Conservation (phyloP, 164 flowering plant genomes). For the Vitis cinerea region DNA sequence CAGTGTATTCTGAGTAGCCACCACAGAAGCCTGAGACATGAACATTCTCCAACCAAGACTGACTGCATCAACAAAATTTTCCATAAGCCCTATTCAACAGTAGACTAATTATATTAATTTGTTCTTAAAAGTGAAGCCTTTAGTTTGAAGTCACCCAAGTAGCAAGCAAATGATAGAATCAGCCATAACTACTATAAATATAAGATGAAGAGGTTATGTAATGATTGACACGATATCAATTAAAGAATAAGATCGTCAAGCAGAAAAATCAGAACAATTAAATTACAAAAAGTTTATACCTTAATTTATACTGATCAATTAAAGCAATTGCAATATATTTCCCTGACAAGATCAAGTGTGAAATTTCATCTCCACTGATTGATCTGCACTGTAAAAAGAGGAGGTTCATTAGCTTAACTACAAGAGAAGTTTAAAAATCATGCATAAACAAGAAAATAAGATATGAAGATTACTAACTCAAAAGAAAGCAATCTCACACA, state of each 20-base stretch:
- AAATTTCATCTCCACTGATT: slow-evolving; percentile 64
- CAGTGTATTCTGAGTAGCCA: slow-evolving; percentile 57
- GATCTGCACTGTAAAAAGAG: slow-evolving; percentile 81
- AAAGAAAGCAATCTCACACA: background rate
- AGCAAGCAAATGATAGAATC: background rate
- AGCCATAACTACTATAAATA: no score
- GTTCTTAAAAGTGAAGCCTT: background rate
- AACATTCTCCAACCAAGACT: slow-evolving; percentile 52
- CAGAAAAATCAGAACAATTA: background rate
- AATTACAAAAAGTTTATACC: slow-evolving; percentile 31
- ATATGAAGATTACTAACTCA: background rate
- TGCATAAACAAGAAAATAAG: no score
- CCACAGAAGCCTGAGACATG: slow-evolving; percentile 45
- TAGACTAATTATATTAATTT: background rate
- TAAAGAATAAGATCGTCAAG: background rate
- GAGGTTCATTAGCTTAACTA: slow-evolving; percentile 25
- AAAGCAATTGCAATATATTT: slow-evolving; percentile 81
- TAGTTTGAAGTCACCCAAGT: background rate
- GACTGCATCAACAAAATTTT: slow-evolving; percentile 33
- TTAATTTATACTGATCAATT: slow-evolving; percentile 81
- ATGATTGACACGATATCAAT: no score
- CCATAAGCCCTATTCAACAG: slow-evolving; percentile 1
- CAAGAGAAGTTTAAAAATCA: background rate
- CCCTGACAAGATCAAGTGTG: slow-evolving; percentile 69
- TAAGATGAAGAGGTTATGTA: no score